Evolutionary conservation across 148 eudicot genomes (phyloP).

Genomic region (Chenopodium formosanum): DNA sequence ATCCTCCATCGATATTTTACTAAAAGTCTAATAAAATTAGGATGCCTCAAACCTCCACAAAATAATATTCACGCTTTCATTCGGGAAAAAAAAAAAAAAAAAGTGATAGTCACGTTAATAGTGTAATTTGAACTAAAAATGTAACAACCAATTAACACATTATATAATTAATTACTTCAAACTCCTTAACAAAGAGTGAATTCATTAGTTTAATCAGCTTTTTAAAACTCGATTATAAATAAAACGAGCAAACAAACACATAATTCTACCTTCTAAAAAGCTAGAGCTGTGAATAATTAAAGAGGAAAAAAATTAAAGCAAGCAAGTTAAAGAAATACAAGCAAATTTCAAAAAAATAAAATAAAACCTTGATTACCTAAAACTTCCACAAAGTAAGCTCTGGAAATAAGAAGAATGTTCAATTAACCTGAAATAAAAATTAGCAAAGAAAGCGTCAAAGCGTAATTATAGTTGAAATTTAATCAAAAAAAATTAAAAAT

Average conservation of each 20-base stretch:
- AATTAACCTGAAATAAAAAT: conserved; percentile 48
- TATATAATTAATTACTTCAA: too few relatives aligned
- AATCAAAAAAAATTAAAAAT: neutral
- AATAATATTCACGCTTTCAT: too few relatives aligned
- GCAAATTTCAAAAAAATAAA: neutral
- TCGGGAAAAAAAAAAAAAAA: too few relatives aligned
- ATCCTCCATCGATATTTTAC: too few relatives aligned
- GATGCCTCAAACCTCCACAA: too few relatives aligned
- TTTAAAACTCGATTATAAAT: neutral
- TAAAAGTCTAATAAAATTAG: too few relatives aligned
- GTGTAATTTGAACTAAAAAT: neutral
- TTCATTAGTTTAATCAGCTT: neutral
- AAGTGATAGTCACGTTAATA: too few relatives aligned
- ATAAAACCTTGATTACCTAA: conserved; percentile 42
- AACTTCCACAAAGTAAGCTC: conserved; percentile 63
- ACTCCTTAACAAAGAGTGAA: neutral
- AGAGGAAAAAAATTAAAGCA: too few relatives aligned
- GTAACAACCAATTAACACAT: neutral
- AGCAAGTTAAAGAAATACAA: too few relatives aligned
- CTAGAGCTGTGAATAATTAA: too few relatives aligned
- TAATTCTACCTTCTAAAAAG: too few relatives aligned
- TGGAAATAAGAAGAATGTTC: conserved; percentile 66
- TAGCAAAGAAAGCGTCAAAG: neutral
- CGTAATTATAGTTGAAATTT: neutral
- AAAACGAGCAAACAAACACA: neutral